phyloP scores from a whole-genome alignment of 2,329 filamentous ascomycete species.

The Hypoxylon sp. region DNA sequence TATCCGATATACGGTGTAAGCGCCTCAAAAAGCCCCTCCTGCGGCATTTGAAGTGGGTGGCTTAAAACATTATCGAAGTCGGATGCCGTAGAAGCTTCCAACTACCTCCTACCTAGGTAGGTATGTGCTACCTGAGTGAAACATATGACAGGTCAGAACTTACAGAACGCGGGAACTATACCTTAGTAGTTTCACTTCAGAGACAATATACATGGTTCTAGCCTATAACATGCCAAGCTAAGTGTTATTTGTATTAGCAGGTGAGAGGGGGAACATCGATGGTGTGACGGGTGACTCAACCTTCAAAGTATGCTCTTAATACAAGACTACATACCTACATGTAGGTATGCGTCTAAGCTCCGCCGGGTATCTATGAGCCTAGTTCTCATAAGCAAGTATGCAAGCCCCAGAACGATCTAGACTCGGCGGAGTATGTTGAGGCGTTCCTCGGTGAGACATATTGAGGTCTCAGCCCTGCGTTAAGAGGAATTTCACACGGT shows the following conservation, averaged over 20 bases:
- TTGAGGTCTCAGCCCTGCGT: not conserved
- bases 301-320: not conserved
- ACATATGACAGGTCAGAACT: not conserved
- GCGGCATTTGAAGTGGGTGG: slow-evolving; percentile 2
- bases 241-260: not conserved
- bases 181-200: not conserved
- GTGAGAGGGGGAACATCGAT: not conserved
- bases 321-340: not conserved
- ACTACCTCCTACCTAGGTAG: too few species aligned
- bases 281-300: not conserved
- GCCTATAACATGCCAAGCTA: not conserved
- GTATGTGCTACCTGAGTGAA: not conserved
- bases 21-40: not conserved
- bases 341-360: too few species aligned
- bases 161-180: not conserved
- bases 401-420: not conserved
- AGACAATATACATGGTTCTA: not conserved
- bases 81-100: not conserved
- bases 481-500: not conserved
- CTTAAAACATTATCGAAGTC: not conserved
- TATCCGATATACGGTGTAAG: slow-evolving; percentile 24
- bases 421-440: not conserved
- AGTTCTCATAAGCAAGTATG: not conserved
- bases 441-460: not conserved
- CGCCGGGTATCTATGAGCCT: not conserved